Conservation (phyloP, 345 rosid genomes). For the Raphanus raphanistrum region DNA sequence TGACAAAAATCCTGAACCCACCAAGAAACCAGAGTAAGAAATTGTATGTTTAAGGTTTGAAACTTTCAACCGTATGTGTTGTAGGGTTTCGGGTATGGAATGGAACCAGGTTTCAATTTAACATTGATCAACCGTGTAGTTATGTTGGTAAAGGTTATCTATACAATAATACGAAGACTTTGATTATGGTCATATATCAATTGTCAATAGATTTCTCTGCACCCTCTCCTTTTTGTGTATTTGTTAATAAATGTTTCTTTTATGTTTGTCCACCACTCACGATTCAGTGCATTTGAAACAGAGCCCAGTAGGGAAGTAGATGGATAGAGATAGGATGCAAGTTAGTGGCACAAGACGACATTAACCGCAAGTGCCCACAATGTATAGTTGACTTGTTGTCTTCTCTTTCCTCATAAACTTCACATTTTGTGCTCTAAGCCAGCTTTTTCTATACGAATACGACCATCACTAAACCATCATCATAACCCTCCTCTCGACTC, state of each 20-base stretch:
- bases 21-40: slow-evolving; percentile 44
- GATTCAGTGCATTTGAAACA: background rate
- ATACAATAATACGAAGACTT: background rate
- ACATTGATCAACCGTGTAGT: slow-evolving; percentile 11
- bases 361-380: background rate
- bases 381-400: background rate
- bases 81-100: background rate
- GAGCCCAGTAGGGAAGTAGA: background rate
- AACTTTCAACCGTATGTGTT: background rate
- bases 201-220: background rate
- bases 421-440: background rate
- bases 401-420: background rate
- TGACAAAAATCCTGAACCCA: slow-evolving; percentile 21
- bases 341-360: background rate
- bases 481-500: background rate
- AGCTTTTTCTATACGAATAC: background rate
- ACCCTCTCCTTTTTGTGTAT: background rate
- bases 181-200: background rate
- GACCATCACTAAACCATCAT: background rate
- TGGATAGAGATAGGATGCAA: background rate
- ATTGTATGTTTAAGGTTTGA: background rate
- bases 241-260: background rate
- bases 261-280: background rate
- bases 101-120: slow-evolving; percentile 9
- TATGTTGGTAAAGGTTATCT: background rate